Evolutionary conservation across 2,329 filamentous ascomycete genomes (phyloP).

Genomic region (Leptoxyphium fumago): DNA sequence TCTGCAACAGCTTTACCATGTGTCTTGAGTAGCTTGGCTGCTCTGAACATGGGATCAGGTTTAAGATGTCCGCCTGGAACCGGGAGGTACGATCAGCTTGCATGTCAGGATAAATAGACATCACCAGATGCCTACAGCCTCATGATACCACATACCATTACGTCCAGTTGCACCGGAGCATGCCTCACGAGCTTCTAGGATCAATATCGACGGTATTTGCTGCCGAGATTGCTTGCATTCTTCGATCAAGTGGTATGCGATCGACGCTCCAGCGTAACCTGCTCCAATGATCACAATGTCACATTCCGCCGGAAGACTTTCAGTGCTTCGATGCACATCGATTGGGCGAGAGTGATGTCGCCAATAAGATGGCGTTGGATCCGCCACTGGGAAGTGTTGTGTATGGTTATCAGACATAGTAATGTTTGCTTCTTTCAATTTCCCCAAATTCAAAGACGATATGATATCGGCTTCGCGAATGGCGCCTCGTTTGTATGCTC

Average conservation of each 20-base stretch:
- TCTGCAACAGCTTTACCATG: slow-evolving; percentile 17
- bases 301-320: slow-evolving; percentile 43
- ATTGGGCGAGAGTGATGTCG: not conserved
- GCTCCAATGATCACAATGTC: slow-evolving; percentile 61
- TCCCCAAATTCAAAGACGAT: too few species aligned
- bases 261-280: slow-evolving; percentile 62
- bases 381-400: not conserved
- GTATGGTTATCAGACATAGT: not conserved
- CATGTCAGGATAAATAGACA: too few species aligned
- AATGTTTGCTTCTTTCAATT: not conserved
- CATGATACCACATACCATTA: slow-evolving; percentile 46
- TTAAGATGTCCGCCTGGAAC: slow-evolving; percentile 19
- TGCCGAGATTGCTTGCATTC: slow-evolving; percentile 28
- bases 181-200: slow-evolving; percentile 65
- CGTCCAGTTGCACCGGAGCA: slow-evolving; percentile 69
- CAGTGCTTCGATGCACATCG: slow-evolving; percentile 50
- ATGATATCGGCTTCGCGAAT: too few species aligned
- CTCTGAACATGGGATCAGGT: slow-evolving; percentile 20
- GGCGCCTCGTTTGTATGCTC: too few species aligned
- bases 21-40: slow-evolving; percentile 10
- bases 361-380: not conserved
- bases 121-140: too few species aligned
- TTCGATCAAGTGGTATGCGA: slow-evolving; percentile 39
- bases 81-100: too few species aligned
- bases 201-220: slow-evolving; percentile 35